Evolutionary conservation across 1,284 basidiomycete species (phyloP).

Genomic region (Microbotryomycetes sp.): DNA sequence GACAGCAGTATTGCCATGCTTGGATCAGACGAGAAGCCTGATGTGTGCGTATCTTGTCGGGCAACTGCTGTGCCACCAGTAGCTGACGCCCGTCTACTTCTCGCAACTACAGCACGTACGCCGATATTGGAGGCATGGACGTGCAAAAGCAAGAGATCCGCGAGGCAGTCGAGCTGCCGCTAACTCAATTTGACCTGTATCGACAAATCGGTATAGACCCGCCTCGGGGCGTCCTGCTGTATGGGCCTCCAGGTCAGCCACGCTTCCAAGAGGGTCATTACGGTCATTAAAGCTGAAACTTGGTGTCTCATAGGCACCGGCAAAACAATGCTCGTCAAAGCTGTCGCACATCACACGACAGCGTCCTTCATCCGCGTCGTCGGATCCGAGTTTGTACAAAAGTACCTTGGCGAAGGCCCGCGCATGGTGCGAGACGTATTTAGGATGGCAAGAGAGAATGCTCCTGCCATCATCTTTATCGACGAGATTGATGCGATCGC

Average conservation of each 20-base stretch:
- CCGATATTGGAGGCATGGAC: constrained; percentile 87
- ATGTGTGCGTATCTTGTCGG: constrained; percentile 54
- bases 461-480: constrained; percentile 98
- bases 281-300: neutral
- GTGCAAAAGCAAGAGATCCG: constrained; percentile 98
- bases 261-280: neutral
- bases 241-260: constrained; percentile 73
- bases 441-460: constrained; percentile 91
- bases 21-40: constrained; percentile 84
- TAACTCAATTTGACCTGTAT: constrained; percentile 96
- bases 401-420: constrained; percentile 97
- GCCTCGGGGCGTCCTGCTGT: constrained; percentile 84
- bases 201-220: constrained; percentile 99
- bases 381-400: constrained; percentile 97
- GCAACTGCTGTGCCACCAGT: too few relatives aligned
- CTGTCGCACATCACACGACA: constrained; percentile 94
- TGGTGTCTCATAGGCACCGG: constrained; percentile 66
- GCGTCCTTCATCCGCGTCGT: constrained; percentile 97
- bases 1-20: constrained; percentile 96
- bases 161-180: constrained; percentile 96
- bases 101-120: constrained; percentile 40
- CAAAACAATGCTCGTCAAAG: constrained; percentile 99
- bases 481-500: constrained; percentile 98
- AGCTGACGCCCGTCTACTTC: neutral
- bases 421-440: constrained; percentile 99